Evolutionary conservation across 169 alveolate genomes (phyloP), one percentile per base, ranked within the genome.

Genomic region (Miamiensis avidus): DNA sequence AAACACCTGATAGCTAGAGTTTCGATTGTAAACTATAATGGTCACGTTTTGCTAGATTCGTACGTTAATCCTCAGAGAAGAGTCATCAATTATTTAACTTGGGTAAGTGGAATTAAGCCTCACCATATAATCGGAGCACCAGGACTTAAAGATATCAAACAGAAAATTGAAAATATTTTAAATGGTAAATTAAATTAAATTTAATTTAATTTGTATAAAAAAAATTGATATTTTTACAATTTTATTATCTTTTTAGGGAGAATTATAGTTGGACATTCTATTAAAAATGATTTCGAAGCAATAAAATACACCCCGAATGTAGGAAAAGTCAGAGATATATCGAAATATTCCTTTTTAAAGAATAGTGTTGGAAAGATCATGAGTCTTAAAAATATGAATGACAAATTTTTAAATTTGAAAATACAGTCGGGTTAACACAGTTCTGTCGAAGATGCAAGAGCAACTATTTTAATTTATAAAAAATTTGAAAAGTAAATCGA

Each of bases 1-100:
- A 65, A 26, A 6, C 81, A 75, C 33, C 72, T 79, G 31, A 82
- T 92, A 1, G 96, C 96, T 28, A 75, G 96, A 75, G 88, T 90
- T 25, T 88, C 92, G 0, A 91, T 92, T 25, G 92, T 92, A 11
- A 92, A 92, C 76, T 92, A 90, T 74, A 89, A 92, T 87, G 96
- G 94, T 0, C 90, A 92, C 69, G 89, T 90, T 29, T 78, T 92
- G 0, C 79, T 82, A 33, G 96, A 92, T 79, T 28, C 75, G 25
- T 88, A 88, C 82, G 91, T 82, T 6, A 75, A 83, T 49, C 96
- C 94, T 20, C 30, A 83, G 75, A 89, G 90, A 25, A 85, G 34
- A 65, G 87, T 92, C 15, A 86, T 88, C 26, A 88, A 92, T 77
- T 92, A 74, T 73, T 32, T 93, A 28, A 89, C 96, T 28, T 78